phyloP scores from a whole-genome alignment of 441 rosid species.

The Bruguiera hainesii region DNA sequence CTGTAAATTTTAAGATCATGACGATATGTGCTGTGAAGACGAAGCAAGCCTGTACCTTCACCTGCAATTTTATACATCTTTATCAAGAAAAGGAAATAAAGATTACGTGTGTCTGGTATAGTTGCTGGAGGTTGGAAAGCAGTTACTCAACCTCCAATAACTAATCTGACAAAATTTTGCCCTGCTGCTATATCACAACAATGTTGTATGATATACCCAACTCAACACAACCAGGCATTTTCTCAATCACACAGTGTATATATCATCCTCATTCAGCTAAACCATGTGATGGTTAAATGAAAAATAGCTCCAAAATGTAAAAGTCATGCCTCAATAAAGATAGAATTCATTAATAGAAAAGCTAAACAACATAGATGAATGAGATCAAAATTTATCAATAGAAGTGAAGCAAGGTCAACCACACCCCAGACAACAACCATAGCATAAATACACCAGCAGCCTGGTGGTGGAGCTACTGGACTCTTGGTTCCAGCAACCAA shows the following conservation, averaged over 20 bases:
- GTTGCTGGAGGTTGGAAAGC: too few species aligned
- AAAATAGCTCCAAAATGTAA: constrained; percentile 5
- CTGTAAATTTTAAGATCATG: constrained; percentile 99
- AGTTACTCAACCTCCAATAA: not conserved
- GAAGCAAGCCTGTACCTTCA: constrained; percentile 99
- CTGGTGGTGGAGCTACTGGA: too few species aligned
- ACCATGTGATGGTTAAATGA: not conserved
- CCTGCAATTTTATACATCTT: constrained; percentile 47
- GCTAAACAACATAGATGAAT: too few species aligned
- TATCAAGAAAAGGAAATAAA: constrained; percentile 13
- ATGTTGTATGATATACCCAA: too few species aligned
- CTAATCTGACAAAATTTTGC: not conserved
- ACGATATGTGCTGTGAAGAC: constrained; percentile 99
- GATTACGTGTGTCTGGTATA: too few species aligned
- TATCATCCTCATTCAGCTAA: not conserved
- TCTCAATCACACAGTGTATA: not conserved
- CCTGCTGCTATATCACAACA: not conserved
- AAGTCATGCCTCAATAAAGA: constrained; percentile 8
- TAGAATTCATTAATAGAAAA: not conserved
- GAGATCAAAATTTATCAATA: too few species aligned
- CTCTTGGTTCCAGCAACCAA: too few species aligned
- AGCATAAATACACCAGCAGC: not conserved
- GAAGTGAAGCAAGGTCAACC: not conserved
- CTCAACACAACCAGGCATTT: too few species aligned
- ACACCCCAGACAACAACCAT: not conserved